phyloP scores from a whole-genome alignment of 163 green algal genomes.

The Scenedesmus sp. region DNA sequence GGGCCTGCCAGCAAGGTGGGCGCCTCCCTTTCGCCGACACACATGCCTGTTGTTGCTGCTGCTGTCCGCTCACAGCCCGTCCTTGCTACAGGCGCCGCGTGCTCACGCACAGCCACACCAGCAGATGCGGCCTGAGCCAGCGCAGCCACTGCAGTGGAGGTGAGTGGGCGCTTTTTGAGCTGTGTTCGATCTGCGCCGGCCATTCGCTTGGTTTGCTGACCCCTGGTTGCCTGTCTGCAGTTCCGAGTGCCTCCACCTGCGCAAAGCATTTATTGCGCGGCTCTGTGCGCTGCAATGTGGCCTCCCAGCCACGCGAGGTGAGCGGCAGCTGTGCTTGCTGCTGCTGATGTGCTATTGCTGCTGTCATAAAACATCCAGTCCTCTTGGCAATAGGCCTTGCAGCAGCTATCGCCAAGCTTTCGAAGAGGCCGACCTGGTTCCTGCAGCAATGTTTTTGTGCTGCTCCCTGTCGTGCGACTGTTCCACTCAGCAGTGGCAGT shows the following conservation, averaged over 20 bases:
- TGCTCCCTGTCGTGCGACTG: not conserved
- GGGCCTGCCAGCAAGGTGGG: conserved; percentile 4
- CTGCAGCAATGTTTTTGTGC: not conserved
- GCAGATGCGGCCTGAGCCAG: not conserved
- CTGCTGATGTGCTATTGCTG: not conserved
- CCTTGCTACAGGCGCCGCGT: not conserved
- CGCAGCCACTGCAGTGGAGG: not conserved
- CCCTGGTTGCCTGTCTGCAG: not conserved
- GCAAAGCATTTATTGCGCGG: no score
- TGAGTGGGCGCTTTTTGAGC: not conserved
- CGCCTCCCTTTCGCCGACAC: not conserved
- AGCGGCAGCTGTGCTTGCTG: not conserved
- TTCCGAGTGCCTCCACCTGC: not conserved
- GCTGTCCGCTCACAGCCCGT: conserved; percentile 4
- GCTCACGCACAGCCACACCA: not conserved
- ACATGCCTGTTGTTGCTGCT: not conserved
- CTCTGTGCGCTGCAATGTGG: conserved; percentile 36
- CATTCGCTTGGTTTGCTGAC: not conserved
- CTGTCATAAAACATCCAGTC: not conserved
- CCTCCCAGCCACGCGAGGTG: conserved; percentile 43
- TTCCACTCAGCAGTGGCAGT: not conserved
- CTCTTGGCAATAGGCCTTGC: not conserved
- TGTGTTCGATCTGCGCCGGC: not conserved
- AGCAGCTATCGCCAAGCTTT: not conserved
- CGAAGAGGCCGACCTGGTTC: not conserved